Base-by-base conservation (phyloP, 2,329 filamentous ascomycete species). In the Trichoderma koningiopsis region DNA sequence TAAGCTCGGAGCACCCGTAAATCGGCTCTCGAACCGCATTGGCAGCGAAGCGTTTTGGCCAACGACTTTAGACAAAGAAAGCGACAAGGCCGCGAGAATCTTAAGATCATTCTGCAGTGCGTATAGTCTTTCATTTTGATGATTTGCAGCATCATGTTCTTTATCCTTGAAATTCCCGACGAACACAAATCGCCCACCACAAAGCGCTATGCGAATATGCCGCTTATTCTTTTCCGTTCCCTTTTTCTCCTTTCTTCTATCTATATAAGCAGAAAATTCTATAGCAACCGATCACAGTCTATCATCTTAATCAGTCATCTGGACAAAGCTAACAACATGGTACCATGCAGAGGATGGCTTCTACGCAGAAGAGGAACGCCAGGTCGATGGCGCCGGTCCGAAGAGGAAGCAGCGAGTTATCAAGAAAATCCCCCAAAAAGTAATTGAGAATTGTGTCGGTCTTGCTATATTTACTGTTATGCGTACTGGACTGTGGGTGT, bases 11-110 rank as follows among this genome's bases (percentile, higher is more conserved):
- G 88, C 86, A 2, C 89, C 90, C 5, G 85, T 92, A 70, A 92
- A 92, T 77, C 87, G 85, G 69, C 81, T 91, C 22, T 89, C 88
- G 63, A 91, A 92, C 78, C 86, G 87, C 72, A 79, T 93, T 53
- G 91, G 91, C 70, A 87, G 88, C 31, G 91, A 93, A 77, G 89
- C 90, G 14, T 93, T 92, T 77, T 93, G 91, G 91, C 91, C 91
- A 3, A 91, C 89, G 33, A 88, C 87, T 5, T 81, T 93, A 73
- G 90, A 92, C 74, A 89, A 90, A 76, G 91, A 93, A 80, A 89
- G 88, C 75, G 89, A 91, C 81, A 93, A 93, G 80, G 90, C 91
- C 3, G 91, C 91, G 27, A 85, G 91, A 33, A 93, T 93, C 60
- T 80, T 93, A 69, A 85, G 90, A 74, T 91, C 88, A 72, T 93